A percentile compares a stretch with the other conserved stretches of the same genome.
Conservation (phyloP, 805 yeast genomes). For the Spathaspora boniae region DNA sequence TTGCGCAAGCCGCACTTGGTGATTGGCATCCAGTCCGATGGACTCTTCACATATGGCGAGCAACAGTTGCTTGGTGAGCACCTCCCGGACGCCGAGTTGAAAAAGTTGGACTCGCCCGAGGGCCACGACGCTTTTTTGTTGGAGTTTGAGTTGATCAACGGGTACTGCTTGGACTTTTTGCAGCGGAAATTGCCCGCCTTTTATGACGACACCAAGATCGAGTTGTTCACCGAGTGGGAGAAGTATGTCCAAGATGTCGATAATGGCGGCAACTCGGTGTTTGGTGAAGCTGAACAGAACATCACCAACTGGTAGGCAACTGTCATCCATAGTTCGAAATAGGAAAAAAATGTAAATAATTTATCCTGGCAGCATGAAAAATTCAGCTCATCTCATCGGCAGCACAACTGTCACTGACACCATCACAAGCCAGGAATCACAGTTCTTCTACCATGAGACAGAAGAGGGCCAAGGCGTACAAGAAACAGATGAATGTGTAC, state of each 20-base stretch:
- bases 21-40: conserved; percentile 90
- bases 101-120: conserved; percentile 82
- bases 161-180: conserved; percentile 64
- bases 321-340: not conserved
- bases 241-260: conserved; percentile 34
- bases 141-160: conserved; percentile 81
- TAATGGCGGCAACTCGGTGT: conserved; percentile 59
- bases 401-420: conserved; percentile 2
- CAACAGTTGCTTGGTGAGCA: conserved; percentile 78
- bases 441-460: conserved; percentile 94
- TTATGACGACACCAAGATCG: conserved; percentile 45
- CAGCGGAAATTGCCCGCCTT: conserved; percentile 53
- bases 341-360: not conserved
- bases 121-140: conserved; percentile 96
- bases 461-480: conserved; percentile 90
- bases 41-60: conserved; percentile 86
- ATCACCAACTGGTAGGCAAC: conserved; percentile 79
- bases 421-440: too few species aligned
- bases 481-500: conserved; percentile 86
- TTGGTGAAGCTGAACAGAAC: conserved; percentile 88
- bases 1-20: conserved; percentile 75
- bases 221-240: conserved; percentile 40
- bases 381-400: conserved; percentile 1
- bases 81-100: conserved; percentile 66
- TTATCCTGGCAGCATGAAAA: not conserved